These are phyloP conservation scores for Zymoseptoria pseudotritici DNA, from an alignment of 2,329 filamentous ascomycete species.

Conservation along the genomic window DNA sequence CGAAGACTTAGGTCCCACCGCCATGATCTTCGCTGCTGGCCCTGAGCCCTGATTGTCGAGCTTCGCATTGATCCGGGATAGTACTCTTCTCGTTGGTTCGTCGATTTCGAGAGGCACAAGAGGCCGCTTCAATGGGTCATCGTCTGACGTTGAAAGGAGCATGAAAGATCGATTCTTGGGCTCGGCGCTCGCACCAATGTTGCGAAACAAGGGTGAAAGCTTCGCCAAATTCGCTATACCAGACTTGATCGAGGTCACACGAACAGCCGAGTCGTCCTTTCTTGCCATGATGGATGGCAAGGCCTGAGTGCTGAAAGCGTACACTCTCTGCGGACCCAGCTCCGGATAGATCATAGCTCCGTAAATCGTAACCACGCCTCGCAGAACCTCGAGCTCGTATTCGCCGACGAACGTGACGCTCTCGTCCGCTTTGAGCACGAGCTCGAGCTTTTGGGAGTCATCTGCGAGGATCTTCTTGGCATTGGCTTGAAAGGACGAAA, in stretches of 20 bases:
- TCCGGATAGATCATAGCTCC: constrained; percentile 52
- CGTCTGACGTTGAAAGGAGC: constrained; percentile 1
- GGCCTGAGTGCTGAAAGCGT: constrained; percentile 62
- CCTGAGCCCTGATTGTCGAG: constrained; percentile 6
- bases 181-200: constrained; percentile 53
- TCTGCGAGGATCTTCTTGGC: constrained; percentile 4
- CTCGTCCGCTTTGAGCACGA: constrained; percentile 24
- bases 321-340: constrained; percentile 44
- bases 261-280: constrained; percentile 45
- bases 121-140: constrained; percentile 17
- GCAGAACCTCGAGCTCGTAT: constrained; percentile 56
- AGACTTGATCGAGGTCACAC: constrained; percentile 44
- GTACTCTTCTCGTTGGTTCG: constrained; percentile 16
- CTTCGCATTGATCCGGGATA: constrained; percentile 40
- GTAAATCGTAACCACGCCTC: constrained; percentile 57
- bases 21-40: constrained; percentile 41
- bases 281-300: constrained; percentile 56
- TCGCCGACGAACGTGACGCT: constrained; percentile 49
- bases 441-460: constrained; percentile 10
- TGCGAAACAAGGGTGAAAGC: constrained; percentile 59
- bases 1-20: constrained; percentile 64
- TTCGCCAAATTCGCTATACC: constrained; percentile 48
- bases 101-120: constrained; percentile 25
- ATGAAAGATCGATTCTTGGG: background rate
- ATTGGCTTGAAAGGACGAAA: background rate